Evolutionary conservation across 768 basidiomycete species (phyloP), one percentile per base, ranked within the genome.

Genomic region (Boletus pseudo-olivaceus): DNA sequence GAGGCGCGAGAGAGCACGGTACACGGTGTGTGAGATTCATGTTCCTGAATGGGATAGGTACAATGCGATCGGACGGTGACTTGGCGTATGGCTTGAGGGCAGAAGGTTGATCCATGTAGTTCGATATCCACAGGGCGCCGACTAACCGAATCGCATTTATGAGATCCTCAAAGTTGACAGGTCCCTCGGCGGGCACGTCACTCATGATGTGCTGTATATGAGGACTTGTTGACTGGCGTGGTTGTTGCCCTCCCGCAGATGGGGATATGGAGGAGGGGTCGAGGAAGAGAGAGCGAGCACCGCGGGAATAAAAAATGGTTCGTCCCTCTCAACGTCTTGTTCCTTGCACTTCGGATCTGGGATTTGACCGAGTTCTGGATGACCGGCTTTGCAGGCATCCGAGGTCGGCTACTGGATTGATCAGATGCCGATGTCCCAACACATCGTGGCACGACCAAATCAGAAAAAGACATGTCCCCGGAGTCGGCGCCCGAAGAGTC

Each of bases 391-490:
- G 67, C 20, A n/a, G 71, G 73, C 38, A 65, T 61, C 19, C 74
- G 23, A 35, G 61, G 60, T 12, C 69, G 61, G 34, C 49, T 53
- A 38, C 47, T 56, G 26, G 68, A 70, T 20, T 33, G 47, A 47
- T 69, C 66, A 20, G 78, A 78, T 9, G 72, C 65, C 2, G 85
- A 76, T 57, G 84, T 87, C 17, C 85, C 87, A 15, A 88, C 87
- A 34, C 89, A 77, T 45, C 75, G 78, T 12, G 88, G 87, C 0
- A 75, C 75, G 7, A 87, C 71, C 34, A 89, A 73, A 1, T 73
- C 76, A 1, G 85, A 83, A 33, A 92, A 75, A 12, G 89, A 89
- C 2, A 82, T 79, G 59, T 84, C 75, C n/a, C 75, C 76, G 49
- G 81, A 82, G 27, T 78, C 80, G 33, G 23, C 23, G 23, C 76